These are phyloP conservation scores for Coemansia sp. DNA, from an alignment of 192 early-diverging fungal species.

Conservation along the genomic window DNA sequence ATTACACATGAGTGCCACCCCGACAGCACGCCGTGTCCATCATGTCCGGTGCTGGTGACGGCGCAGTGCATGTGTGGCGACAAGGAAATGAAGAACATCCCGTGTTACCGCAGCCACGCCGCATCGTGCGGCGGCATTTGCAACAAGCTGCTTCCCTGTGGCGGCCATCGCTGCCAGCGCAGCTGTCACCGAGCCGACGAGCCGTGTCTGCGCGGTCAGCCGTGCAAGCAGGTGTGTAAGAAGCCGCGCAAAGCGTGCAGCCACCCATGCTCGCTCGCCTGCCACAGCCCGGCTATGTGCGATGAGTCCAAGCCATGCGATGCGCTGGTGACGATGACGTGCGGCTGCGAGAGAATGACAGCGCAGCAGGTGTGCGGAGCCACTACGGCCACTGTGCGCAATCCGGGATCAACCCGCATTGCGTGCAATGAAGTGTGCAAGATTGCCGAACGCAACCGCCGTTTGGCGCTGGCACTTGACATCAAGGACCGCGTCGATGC, in stretches of 20 bases:
- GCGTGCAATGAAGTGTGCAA: constrained; percentile 82
- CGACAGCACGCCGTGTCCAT: constrained; percentile 83
- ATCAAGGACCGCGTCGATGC: constrained; percentile 54
- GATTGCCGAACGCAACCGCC: constrained; percentile 73
- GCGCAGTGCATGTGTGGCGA: constrained; percentile 79
- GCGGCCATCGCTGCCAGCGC: constrained; percentile 77
- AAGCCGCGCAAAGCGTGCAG: constrained; percentile 78
- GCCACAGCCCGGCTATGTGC: constrained; percentile 78
- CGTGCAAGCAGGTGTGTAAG: constrained; percentile 74
- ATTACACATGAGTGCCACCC: constrained; percentile 83
- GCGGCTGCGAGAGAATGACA: constrained; percentile 73
- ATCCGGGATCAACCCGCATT: constrained; percentile 52
- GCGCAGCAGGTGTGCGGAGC: constrained; percentile 70
- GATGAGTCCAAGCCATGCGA: constrained; percentile 74
- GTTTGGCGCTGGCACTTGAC: constrained; percentile 78
- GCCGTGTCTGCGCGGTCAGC: constrained; percentile 63
- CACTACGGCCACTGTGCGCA: constrained; percentile 46
- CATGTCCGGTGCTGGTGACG: constrained; percentile 81
- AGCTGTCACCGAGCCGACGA: constrained; percentile 76
- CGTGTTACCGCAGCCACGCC: constrained; percentile 70
- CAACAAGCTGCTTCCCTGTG: constrained; percentile 59
- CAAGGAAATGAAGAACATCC: constrained; percentile 71
- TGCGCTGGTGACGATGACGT: constrained; percentile 59
- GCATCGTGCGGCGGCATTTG: constrained; percentile 66
- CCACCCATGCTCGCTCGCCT: constrained; percentile 71